Percentiles rank a stretch among this genome's conserved stretches.
phyloP scores from a whole-genome alignment of 2,329 filamentous ascomycete genomes.

The Colletotrichum phormii region DNA sequence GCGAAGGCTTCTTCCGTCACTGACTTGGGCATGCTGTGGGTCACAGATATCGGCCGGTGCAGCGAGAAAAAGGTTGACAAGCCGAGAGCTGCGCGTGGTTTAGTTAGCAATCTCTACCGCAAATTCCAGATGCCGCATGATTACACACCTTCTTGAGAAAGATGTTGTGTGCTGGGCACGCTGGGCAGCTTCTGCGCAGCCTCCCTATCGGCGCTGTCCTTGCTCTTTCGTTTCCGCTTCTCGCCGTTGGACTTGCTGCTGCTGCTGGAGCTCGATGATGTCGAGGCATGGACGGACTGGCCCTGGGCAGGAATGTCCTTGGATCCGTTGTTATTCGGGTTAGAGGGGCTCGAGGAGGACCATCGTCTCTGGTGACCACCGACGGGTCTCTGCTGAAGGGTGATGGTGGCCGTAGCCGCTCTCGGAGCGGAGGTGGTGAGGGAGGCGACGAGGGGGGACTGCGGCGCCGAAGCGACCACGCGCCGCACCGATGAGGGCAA shows the following conservation, averaged over 20 bases:
- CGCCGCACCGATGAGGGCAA: slow-evolving; percentile 68
- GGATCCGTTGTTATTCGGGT: slow-evolving; percentile 67
- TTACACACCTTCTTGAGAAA: slow-evolving; percentile 72
- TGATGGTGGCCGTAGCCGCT: slow-evolving; percentile 48
- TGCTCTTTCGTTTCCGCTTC: slow-evolving; percentile 70
- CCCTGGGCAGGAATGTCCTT: slow-evolving; percentile 60
- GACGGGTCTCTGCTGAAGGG: slow-evolving; percentile 39
- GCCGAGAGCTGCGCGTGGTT: slow-evolving; percentile 74
- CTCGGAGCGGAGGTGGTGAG: slow-evolving; percentile 55
- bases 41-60: slow-evolving; percentile 92
- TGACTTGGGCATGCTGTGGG: slow-evolving; percentile 79
- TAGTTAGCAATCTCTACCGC: neutral
- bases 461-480: slow-evolving; percentile 60
- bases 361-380: slow-evolving; percentile 63
- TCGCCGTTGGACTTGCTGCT: slow-evolving; percentile 59
- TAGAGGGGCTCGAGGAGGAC: slow-evolving; percentile 73
- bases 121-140: too few species aligned
- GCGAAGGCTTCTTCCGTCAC: slow-evolving; percentile 82
- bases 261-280: slow-evolving; percentile 53
- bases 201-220: slow-evolving; percentile 59
- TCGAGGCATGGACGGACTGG: slow-evolving; percentile 61
- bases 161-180: slow-evolving; percentile 80
- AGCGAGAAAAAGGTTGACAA: slow-evolving; percentile 96
- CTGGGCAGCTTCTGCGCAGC: slow-evolving; percentile 72
- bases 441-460: slow-evolving; percentile 56